These are phyloP conservation scores for Crassisporium funariophilum DNA, from an alignment of 768 basidiomycete species.

Conservation along the genomic window DNA sequence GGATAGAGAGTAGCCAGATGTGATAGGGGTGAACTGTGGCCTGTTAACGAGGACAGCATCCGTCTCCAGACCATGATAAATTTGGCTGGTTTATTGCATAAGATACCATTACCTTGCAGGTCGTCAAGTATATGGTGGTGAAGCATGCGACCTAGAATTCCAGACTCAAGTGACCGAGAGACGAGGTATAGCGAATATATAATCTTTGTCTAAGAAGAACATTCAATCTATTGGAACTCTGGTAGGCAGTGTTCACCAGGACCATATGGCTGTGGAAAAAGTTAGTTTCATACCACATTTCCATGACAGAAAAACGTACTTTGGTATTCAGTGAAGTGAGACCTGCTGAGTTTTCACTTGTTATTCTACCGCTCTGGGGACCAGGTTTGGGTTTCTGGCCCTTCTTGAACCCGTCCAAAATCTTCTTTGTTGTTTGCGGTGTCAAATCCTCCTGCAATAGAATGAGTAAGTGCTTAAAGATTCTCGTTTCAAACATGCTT, in stretches of 20 bases:
- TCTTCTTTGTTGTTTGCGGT: constrained; percentile 69
- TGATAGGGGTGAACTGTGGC: no score
- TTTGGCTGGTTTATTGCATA: no score
- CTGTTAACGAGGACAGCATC: no score
- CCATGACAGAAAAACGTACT: constrained; percentile 41
- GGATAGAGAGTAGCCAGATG: no score
- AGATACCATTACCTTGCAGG: no score
- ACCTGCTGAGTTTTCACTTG: constrained; percentile 93
- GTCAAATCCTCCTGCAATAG: constrained; percentile 78
- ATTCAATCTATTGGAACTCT: constrained; percentile 86
- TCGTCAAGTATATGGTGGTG: no score
- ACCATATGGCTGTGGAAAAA: constrained; percentile 76
- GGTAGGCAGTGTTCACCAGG: constrained; percentile 87
- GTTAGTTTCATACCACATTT: constrained; percentile 11
- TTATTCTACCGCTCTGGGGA: constrained; percentile 84
- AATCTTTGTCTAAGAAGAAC: no score
- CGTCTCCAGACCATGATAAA: no score
- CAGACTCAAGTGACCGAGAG: no score
- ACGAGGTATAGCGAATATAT: no score
- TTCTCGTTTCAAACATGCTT: constrained; percentile 27
- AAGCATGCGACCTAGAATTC: no score
- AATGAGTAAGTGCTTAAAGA: constrained; percentile 10
- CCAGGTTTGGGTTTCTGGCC: constrained; percentile 92
- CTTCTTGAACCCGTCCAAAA: constrained; percentile 77
- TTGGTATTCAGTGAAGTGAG: constrained; percentile 78